Evolutionary conservation across 2,329 filamentous ascomycete species (phyloP).

Genomic region (Colletotrichum truncatum): DNA sequence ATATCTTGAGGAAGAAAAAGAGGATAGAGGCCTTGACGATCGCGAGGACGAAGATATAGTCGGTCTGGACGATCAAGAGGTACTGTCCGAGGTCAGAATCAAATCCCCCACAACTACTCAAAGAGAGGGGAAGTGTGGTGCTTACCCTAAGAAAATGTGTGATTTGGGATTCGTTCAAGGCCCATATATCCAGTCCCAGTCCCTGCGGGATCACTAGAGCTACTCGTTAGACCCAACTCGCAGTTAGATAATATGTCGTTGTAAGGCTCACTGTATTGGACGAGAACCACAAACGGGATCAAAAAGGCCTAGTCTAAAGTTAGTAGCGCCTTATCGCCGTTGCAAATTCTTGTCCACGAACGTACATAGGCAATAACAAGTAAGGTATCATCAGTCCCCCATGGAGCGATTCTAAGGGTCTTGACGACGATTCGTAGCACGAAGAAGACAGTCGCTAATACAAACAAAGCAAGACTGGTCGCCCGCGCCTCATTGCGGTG

Average conservation of each 20-base stretch:
- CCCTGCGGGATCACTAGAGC: conserved; percentile 42
- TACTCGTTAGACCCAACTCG: background rate
- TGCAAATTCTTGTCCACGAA: background rate
- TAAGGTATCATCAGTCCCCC: conserved; percentile 3
- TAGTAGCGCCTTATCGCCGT: background rate
- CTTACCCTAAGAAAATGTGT: conserved; percentile 1
- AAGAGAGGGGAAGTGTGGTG: conserved; percentile 30
- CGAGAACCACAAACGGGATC: background rate
- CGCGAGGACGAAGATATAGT: conserved; percentile 43
- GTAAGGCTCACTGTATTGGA: background rate
- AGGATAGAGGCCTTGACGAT: conserved; percentile 46
- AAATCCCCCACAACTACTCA: conserved; percentile 32
- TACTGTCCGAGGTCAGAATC: conserved; percentile 37
- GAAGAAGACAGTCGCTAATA: background rate
- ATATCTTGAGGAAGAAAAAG: conserved; percentile 46
- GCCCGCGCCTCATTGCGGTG: background rate
- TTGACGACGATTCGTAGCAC: background rate
- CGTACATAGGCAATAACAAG: background rate
- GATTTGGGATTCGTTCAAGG: conserved; percentile 29
- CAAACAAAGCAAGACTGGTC: conserved; percentile 16
- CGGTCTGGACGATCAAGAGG: conserved; percentile 45
- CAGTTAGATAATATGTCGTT: accelerated
- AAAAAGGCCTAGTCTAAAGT: background rate
- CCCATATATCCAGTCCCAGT: conserved; percentile 61
- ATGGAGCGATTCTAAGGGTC: background rate